phyloP scores from a whole-genome alignment of 1,284 basidiomycete genomes.

The Microbotryum lychnidis-dioicae region DNA sequence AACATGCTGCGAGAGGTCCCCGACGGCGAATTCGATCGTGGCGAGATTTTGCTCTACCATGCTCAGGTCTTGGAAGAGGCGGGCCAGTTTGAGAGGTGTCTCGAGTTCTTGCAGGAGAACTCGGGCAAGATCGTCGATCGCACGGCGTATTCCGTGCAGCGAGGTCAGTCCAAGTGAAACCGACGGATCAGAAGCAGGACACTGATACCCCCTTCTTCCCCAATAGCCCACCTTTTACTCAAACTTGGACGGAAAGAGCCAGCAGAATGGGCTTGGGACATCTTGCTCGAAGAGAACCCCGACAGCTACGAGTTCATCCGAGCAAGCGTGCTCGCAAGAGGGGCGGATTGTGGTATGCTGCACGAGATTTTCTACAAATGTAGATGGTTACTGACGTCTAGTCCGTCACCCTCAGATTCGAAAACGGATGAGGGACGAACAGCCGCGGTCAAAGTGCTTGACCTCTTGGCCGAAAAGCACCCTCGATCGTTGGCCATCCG shows the following conservation, averaged over 20 bases:
- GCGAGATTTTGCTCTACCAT: slow-evolving; percentile 77
- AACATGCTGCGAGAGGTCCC: slow-evolving; percentile 51
- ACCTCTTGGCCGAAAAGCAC: slow-evolving; percentile 53
- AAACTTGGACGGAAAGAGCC: slow-evolving; percentile 52
- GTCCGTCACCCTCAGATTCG: slow-evolving; percentile 39
- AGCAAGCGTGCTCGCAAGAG: slow-evolving; percentile 60
- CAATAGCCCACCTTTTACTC: slow-evolving; percentile 58
- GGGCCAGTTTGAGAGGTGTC: slow-evolving; percentile 46
- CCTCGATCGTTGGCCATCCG: slow-evolving; percentile 64
- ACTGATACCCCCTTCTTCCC: slow-evolving; percentile 45
- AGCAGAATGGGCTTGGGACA: slow-evolving; percentile 67
- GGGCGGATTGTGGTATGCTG: slow-evolving; percentile 55
- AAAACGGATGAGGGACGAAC: slow-evolving; percentile 49
- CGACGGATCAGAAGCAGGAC: slow-evolving; percentile 54
- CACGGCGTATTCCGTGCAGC: slow-evolving; percentile 26
- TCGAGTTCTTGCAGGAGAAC: slow-evolving; percentile 58
- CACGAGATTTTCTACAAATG: background rate
- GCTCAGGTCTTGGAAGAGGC: slow-evolving; percentile 68
- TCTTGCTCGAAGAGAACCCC: slow-evolving; percentile 74
- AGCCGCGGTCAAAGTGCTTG: slow-evolving; percentile 53
- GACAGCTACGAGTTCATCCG: slow-evolving; percentile 75
- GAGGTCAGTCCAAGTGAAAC: slow-evolving; percentile 6
- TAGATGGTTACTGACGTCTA: slow-evolving; percentile 17
- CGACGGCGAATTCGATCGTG: slow-evolving; percentile 71
- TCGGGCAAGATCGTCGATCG: slow-evolving; percentile 36